Evolutionary conservation across 441 rosid genomes (phyloP), one percentile per base, ranked within the genome.

Genomic region (Bruguiera hainesii): DNA sequence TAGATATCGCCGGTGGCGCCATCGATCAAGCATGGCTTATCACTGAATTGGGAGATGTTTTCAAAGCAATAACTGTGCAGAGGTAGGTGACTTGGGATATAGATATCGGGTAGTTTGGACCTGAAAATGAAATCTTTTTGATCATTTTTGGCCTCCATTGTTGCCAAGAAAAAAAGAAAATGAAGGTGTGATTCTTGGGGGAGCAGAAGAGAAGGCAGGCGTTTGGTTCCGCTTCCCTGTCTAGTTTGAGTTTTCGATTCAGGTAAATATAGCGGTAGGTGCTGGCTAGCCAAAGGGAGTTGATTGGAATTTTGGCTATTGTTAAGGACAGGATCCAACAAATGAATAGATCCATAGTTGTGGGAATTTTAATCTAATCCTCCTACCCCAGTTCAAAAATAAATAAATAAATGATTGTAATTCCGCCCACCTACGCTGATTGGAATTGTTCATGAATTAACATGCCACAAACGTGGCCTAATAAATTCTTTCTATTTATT

Each of bases 61-160:
- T 88, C 66, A 31, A 88, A 88, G 83, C 90, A 84, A 65, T 85
- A 88, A 2, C 73, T 55, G 68, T 81, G 89, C 23, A 88, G 67
- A 46, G 89, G 83, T 64, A 88, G 93, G 66, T 88, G 85, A 67
- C 78, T 72, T 6, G 90, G 87, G 76, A 88, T 77, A 73, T 81
- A 66, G 66, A 88, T 88, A 62, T 85, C 87, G 0, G 87, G 84
- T 30, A 88, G 85, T 62, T 78, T 84, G 20, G 93, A 88, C 4
- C 87, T 79, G 80, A 82, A 85, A 61, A 84, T 73, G 80, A 80
- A 76, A 6, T 83, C 84, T 30, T 70, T 66, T 29, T 18, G 33
- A 16, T 71, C 74, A 25, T 50, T 60, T 48, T 66, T 69, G 61
- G 58, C 42, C 49, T 76, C 83, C 83, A 81, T 83, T 73, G 65